Evolutionary conservation across 2,329 filamentous ascomycete species (phyloP).

Genomic region (Fusarium nodosum): DNA sequence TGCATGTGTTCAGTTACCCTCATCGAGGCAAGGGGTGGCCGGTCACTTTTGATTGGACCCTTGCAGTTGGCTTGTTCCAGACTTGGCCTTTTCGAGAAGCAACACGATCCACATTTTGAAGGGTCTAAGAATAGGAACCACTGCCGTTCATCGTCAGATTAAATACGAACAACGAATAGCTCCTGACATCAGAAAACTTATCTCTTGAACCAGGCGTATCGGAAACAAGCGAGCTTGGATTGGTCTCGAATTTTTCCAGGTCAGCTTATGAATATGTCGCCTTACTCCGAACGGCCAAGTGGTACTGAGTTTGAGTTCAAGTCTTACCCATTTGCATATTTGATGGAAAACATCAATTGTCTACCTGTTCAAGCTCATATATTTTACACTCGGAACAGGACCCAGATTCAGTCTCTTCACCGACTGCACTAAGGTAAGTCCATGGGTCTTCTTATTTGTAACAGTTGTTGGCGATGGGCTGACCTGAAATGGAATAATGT

Average conservation of each 20-base stretch:
- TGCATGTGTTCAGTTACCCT: constrained; percentile 39
- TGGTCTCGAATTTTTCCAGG: not conserved
- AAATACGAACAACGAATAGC: constrained; percentile 1
- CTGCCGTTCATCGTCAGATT: constrained; percentile 7
- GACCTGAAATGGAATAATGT: too few species aligned
- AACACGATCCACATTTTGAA: constrained; percentile 28
- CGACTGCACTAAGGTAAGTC: too few species aligned
- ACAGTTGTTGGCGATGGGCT: too few species aligned
- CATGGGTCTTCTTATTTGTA: too few species aligned
- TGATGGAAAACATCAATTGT: not conserved
- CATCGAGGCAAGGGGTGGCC: constrained; percentile 37
- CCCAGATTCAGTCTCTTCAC: too few species aligned
- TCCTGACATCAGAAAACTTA: not conserved
- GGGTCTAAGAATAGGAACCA: constrained; percentile 33
- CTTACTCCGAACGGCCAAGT: not conserved
- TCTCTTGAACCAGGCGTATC: not conserved
- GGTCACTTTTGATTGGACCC: constrained; percentile 40
- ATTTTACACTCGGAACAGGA: too few species aligned
- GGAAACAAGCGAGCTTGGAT: not conserved
- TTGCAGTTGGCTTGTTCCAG: constrained; percentile 18
- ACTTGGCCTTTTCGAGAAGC: constrained; percentile 23
- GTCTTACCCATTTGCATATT: not conserved
- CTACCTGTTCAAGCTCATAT: too few species aligned
- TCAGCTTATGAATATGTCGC: not conserved
- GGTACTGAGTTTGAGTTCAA: too few species aligned